Conservation (phyloP, 371 early-diverging fungal genomes). For the Syncephalastrum racemosum region DNA sequence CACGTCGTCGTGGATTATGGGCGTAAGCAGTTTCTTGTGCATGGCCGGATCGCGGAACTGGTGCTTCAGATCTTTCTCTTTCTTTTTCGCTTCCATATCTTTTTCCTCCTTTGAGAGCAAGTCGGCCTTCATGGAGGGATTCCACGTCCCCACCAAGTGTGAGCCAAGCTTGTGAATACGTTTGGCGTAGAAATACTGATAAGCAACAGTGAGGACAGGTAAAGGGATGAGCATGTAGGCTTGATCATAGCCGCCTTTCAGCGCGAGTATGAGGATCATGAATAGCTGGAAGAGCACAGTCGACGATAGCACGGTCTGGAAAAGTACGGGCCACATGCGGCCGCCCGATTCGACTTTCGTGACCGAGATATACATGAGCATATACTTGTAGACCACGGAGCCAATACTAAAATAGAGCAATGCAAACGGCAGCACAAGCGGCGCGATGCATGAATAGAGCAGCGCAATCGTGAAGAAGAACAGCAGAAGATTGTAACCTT, state of each 20-base stretch:
- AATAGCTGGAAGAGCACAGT: slow-evolving; percentile 71
- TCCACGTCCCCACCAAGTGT: slow-evolving; percentile 9
- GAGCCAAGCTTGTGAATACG: slow-evolving; percentile 17
- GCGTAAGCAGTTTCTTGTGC: slow-evolving; percentile 42
- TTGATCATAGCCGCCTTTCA: slow-evolving; percentile 43
- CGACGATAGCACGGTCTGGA: slow-evolving; percentile 63
- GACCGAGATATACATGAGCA: slow-evolving; percentile 54
- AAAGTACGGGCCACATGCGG: slow-evolving; percentile 72
- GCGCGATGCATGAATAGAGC: slow-evolving; percentile 76
- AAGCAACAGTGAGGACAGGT: slow-evolving; percentile 59
- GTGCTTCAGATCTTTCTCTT: slow-evolving; percentile 25
- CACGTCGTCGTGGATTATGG: slow-evolving; percentile 54
- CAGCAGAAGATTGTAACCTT: slow-evolving; percentile 68
- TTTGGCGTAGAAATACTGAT: slow-evolving; percentile 44
- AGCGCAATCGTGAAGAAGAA: slow-evolving; percentile 80
- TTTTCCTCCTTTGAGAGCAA: neutral
- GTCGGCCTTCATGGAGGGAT: neutral
- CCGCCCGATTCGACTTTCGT: slow-evolving; percentile 75
- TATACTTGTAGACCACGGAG: slow-evolving; percentile 71
- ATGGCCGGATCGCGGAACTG: slow-evolving; percentile 48
- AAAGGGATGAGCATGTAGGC: slow-evolving; percentile 60
- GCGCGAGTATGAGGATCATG: slow-evolving; percentile 61
- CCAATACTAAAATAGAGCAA: slow-evolving; percentile 68
- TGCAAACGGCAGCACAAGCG: slow-evolving; percentile 75
- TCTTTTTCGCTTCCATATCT: neutral